Evolutionary conservation across 495 filamentous ascomycete genomes (phyloP).

Genomic region (Podospora didyma): DNA sequence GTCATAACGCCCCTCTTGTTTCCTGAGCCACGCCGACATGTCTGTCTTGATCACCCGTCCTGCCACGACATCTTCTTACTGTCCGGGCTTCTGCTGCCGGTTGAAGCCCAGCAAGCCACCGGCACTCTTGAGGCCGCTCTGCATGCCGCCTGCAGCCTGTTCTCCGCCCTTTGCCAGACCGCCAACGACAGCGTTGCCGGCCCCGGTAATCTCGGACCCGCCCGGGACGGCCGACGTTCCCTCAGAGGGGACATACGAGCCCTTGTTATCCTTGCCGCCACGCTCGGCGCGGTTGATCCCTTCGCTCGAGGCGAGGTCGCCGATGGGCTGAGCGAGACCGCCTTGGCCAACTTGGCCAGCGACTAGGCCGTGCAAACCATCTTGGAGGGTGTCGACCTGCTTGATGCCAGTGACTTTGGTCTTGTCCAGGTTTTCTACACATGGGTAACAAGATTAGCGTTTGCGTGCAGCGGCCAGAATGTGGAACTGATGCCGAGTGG

Average conservation of each 20-base stretch:
- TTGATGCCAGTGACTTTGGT: slow-evolving; percentile 60
- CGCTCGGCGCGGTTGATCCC: slow-evolving; percentile 62
- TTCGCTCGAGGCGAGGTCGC: slow-evolving; percentile 56
- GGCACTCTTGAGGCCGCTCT: slow-evolving; percentile 12
- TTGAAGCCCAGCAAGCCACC: slow-evolving; percentile 9
- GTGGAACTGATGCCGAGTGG: not conserved
- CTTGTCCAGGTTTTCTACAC: slow-evolving; percentile 57
- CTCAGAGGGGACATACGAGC: slow-evolving; percentile 36
- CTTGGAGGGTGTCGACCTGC: slow-evolving; percentile 61
- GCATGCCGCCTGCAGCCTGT: slow-evolving; percentile 11
- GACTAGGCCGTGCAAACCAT: slow-evolving; percentile 54
- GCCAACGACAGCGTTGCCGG: slow-evolving; percentile 13
- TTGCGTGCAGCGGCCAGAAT: not conserved
- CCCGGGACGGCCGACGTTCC: slow-evolving; percentile 1
- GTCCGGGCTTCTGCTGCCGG: not conserved
- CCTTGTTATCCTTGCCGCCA: slow-evolving; percentile 56
- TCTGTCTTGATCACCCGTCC: no score
- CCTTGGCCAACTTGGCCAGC: slow-evolving; percentile 60
- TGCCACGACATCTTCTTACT: not conserved
- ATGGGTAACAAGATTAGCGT: not conserved
- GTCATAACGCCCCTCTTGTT: no score
- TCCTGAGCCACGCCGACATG: no score
- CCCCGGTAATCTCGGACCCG: slow-evolving; percentile 4
- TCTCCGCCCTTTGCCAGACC: slow-evolving; percentile 12
- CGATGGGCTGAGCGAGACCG: slow-evolving; percentile 56